Evolutionary conservation across 257 asterid species (phyloP), one percentile per base, ranked within the genome.

Genomic region (Penstemon barbatus): DNA sequence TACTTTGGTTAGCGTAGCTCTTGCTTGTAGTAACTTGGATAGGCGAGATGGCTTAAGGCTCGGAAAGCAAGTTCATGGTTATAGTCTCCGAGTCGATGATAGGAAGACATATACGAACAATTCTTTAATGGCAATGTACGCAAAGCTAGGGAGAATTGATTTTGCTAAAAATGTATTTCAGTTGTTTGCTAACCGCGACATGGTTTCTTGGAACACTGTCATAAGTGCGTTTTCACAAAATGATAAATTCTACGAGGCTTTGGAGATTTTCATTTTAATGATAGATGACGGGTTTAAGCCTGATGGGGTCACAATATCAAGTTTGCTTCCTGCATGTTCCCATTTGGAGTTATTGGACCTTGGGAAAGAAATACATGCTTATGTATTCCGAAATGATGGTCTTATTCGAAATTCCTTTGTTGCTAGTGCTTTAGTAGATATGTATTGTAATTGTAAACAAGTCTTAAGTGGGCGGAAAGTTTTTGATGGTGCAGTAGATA

Each of bases 141-240:
- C 96, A 0, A 92, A 84, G 68, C 70, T 92, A 18, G 98, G 92
- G 25, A 87, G 81, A 73, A 61, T 80, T 38, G 84, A 82, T 63
- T 77, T 82, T 65, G 81, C 98, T 19, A 80, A 73, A 72, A 61
- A 74, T 57, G 76, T 92, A 38, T 89, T 91, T 69, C 77, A 76
- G 79, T 65, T 65, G 37, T 89, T 80, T 76, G 78, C 76, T 4
- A 66, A 81, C 7, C 80, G 81, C 2, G 90, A 89, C 73, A 74
- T 87, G 87, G 93, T 91, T 76, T 87, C 95, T 15, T 91, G 98
- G 98, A 91, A 91, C 78, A 85, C 96, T 3, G 78, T 91, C 3
- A 87, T 89, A 36, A 84, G 92, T 63, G 60, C 83, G 0, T 75
- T 84, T 51, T 70, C 89, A 4, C 92, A 91, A 66, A 87, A 71